A percentile compares a stretch with the other conserved stretches of the same genome.
Evolutionary conservation across 2,329 filamentous ascomycete species (phyloP).

Genomic region (Phaeosphaeriaceae sp.): DNA sequence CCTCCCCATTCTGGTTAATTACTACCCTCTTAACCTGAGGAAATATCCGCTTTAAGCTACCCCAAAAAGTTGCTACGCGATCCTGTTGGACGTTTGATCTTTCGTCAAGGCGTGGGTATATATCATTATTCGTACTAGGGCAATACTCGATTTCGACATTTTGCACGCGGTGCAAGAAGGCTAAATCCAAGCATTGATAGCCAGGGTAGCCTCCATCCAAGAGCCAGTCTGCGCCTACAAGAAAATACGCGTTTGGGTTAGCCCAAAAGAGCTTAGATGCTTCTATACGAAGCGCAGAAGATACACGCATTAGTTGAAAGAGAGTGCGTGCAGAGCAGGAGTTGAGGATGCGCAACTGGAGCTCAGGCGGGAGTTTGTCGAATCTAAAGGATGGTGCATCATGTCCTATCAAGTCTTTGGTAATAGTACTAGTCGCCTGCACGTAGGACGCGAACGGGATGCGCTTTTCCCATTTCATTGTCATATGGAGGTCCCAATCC

Average conservation of each 20-base stretch:
- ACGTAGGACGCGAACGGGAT: no score
- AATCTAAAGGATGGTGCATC: no score
- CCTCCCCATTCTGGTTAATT: conserved; percentile 13
- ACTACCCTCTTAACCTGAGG: conserved; percentile 17
- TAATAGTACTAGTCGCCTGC: no score
- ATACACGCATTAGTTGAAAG: conserved; percentile 21
- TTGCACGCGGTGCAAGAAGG: conserved; percentile 16
- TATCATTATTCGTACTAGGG: background rate
- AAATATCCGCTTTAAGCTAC: conserved; percentile 10
- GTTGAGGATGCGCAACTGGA: no score
- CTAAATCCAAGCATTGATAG: conserved; percentile 10
- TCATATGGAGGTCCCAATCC: no score
- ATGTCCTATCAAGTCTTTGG: no score
- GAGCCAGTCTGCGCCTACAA: conserved; percentile 15
- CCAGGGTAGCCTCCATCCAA: conserved; percentile 14
- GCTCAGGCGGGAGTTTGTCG: no score
- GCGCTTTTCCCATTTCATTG: no score
- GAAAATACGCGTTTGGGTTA: conserved; percentile 11
- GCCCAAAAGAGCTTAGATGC: conserved; percentile 26
- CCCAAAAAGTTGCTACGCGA: conserved; percentile 11
- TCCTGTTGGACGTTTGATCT: conserved; percentile 4
- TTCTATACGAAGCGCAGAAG: conserved; percentile 19
- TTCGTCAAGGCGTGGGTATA: background rate
- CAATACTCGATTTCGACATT: conserved; percentile 21
- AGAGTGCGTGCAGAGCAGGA: no score